These are phyloP conservation scores for Avena eriantha DNA, from an alignment of 176 grass and related monocot genomes.

Conservation along the genomic window DNA sequence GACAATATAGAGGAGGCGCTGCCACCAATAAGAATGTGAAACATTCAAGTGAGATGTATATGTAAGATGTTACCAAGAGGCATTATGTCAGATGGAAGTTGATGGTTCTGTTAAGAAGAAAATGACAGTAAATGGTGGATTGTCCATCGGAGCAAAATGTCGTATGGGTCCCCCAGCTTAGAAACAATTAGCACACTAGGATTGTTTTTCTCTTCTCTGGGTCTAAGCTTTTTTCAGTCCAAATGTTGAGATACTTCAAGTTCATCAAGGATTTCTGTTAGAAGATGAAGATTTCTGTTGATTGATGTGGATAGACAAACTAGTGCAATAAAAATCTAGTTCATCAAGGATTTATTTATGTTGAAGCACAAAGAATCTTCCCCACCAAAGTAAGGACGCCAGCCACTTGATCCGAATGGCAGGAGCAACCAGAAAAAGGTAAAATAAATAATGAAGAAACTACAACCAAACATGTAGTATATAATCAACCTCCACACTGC, in stretches of 20 bases:
- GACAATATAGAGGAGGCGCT: background rate
- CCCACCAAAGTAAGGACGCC: background rate
- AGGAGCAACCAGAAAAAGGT: too few relatives aligned
- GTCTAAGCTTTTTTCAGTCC: conserved; percentile 9
- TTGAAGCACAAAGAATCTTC: background rate
- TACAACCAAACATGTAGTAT: background rate
- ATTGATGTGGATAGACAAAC: background rate
- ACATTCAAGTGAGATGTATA: conserved; percentile 19
- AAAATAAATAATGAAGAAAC: background rate
- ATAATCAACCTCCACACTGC: too few relatives aligned
- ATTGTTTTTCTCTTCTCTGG: background rate
- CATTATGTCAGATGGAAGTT: background rate
- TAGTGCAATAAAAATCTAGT: background rate
- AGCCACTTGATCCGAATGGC: background rate
- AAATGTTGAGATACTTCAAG: background rate
- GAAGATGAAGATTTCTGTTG: background rate
- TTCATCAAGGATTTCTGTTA: too few relatives aligned
- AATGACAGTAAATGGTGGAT: background rate
- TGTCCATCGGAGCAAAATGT: background rate
- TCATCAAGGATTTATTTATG: background rate
- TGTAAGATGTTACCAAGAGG: background rate
- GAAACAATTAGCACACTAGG: background rate
- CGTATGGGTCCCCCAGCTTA: background rate
- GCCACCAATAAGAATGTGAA: conserved; percentile 2
- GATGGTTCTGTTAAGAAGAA: background rate